Evolutionary conservation across 192 early-diverging fungal genomes (phyloP).

Genomic region (Gaertneriomyces semiglobifer): DNA sequence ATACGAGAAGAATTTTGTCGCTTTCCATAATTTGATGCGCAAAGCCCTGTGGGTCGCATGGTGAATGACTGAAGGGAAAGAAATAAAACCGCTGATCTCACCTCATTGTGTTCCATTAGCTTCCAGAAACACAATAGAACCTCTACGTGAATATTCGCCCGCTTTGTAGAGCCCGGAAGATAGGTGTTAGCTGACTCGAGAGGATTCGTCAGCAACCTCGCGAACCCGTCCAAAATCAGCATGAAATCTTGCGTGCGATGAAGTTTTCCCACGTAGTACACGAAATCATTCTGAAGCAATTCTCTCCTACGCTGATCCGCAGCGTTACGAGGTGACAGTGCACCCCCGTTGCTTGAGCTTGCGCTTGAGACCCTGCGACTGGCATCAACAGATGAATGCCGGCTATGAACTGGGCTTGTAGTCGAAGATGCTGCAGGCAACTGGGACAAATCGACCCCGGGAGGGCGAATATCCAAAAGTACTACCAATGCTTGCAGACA

Average conservation of each 20-base stretch:
- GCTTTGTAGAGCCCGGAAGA: constrained; percentile 72
- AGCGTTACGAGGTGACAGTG: constrained; percentile 1
- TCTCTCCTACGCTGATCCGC: constrained; percentile 4
- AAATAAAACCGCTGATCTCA: constrained; percentile 24
- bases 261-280: constrained; percentile 74
- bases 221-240: constrained; percentile 71
- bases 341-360: constrained; percentile 7
- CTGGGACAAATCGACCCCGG: neutral
- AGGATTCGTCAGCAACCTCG: constrained; percentile 78
- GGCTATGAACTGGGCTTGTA: constrained; percentile 6
- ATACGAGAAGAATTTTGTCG: constrained; percentile 58
- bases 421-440: neutral
- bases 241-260: constrained; percentile 81
- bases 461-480: constrained; percentile 59
- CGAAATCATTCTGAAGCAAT: constrained; percentile 64
- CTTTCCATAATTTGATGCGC: constrained; percentile 56
- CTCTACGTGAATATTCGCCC: constrained; percentile 60
- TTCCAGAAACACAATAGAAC: constrained; percentile 83
- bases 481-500: constrained; percentile 66
- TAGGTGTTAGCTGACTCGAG: constrained; percentile 72
- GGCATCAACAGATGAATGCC: constrained; percentile 14
- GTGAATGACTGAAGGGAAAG: constrained; percentile 28
- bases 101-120: constrained; percentile 74
- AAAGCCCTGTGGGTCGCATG: constrained; percentile 51
- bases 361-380: constrained; percentile 12